Evolutionary conservation across 2,329 filamentous ascomycete genomes (phyloP).

Genomic region (Fusarium secorum): DNA sequence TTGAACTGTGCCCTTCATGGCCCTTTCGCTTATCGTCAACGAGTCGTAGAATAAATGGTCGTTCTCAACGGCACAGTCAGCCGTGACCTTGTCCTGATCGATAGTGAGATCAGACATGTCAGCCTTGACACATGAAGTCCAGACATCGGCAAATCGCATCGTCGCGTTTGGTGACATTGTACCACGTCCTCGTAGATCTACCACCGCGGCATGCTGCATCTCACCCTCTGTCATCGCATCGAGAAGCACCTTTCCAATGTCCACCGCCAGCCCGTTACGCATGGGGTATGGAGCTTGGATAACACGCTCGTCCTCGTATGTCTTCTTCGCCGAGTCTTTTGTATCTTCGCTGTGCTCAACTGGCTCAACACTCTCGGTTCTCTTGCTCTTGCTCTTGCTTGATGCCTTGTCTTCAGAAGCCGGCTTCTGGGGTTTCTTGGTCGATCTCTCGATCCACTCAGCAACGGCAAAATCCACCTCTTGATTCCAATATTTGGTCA

Average conservation of each 20-base stretch:
- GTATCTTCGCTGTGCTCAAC: conserved; percentile 8
- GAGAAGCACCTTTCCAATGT: conserved; percentile 51
- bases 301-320: conserved; percentile 28
- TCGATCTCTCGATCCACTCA: conserved; percentile 54
- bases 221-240: conserved; percentile 58
- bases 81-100: conserved; percentile 7
- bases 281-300: conserved; percentile 47
- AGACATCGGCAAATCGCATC: conserved; percentile 53
- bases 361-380: conserved; percentile 8
- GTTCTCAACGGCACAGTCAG: conserved; percentile 52
- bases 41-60: conserved; percentile 62
- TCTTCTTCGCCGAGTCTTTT: conserved; percentile 1
- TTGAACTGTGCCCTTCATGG: conserved; percentile 37
- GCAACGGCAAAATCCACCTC: conserved; percentile 51
- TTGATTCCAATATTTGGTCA: conserved; percentile 61
- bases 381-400: conserved; percentile 13
- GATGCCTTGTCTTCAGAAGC: conserved; percentile 33
- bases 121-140: conserved; percentile 51
- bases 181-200: conserved; percentile 56
- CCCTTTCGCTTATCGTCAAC: conserved; percentile 54
- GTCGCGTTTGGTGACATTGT: conserved; percentile 42
- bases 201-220: conserved; percentile 52
- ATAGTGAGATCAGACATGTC: conserved; percentile 23
- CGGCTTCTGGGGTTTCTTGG: conserved; percentile 51
- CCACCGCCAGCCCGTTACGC: conserved; percentile 54